Conservation (phyloP, 2,329 filamentous ascomycete species). For the Fusarium zealandicum region DNA sequence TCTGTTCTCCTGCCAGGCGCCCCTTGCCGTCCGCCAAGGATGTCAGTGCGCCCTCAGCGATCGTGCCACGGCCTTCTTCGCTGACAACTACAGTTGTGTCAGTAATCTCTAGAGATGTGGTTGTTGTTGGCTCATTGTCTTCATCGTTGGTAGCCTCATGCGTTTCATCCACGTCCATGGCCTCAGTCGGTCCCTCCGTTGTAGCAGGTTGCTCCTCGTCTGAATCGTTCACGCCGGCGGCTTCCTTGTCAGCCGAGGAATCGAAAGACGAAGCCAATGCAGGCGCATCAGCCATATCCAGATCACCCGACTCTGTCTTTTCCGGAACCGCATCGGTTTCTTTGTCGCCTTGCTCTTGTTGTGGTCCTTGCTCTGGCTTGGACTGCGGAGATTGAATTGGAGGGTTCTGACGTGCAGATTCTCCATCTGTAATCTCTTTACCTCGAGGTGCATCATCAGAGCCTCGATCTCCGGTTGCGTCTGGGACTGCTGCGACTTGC, state of each 20-base stretch:
- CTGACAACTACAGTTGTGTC: constrained; percentile 20
- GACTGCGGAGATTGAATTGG: constrained; percentile 1
- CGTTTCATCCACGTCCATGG: constrained; percentile 35
- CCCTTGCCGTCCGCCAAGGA: constrained; percentile 7
- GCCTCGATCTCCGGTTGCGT: background rate
- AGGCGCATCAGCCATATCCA: constrained; percentile 8
- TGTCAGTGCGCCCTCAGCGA: constrained; percentile 2
- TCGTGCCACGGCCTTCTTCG: constrained; percentile 13
- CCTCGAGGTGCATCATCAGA: background rate
- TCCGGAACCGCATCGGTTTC: background rate
- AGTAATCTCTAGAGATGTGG: constrained; percentile 6
- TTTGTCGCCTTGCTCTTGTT: background rate
- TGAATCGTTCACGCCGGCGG: background rate
- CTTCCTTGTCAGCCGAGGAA: background rate
- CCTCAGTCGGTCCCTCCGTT: constrained; percentile 14
- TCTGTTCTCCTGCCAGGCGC: constrained; percentile 6
- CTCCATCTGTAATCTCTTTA: constrained; percentile 1
- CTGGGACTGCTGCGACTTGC: background rate
- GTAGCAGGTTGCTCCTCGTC: constrained; percentile 1
- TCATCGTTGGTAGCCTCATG: background rate
- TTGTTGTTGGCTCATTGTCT: constrained; percentile 1
- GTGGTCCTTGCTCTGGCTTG: background rate
- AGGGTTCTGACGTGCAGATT: background rate
- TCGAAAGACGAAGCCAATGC: background rate
- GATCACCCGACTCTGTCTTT: constrained; percentile 12